These are phyloP conservation scores for Sicyos edulis DNA, from an alignment of 306 rosid genomes.

Conservation along the genomic window DNA sequence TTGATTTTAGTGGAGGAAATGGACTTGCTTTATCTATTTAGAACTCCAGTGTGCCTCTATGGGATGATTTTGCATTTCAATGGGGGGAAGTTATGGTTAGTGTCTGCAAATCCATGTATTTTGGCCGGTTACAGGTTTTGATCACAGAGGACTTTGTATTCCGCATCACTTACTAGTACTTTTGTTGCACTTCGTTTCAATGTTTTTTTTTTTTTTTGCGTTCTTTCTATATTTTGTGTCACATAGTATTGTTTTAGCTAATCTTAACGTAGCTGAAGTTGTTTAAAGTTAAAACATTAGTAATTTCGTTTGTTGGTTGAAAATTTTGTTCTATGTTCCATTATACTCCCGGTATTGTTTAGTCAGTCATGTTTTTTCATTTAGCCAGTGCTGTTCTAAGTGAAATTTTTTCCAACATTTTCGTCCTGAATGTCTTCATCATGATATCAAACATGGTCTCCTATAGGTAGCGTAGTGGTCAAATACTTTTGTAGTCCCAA, in stretches of 20 bases:
- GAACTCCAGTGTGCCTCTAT: too few species aligned
- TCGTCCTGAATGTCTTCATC: background rate
- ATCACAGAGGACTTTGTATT: background rate
- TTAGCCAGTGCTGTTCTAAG: too few species aligned
- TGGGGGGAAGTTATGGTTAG: background rate
- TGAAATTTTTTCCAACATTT: background rate
- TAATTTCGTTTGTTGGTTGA: background rate
- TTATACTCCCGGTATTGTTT: too few species aligned
- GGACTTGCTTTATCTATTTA: background rate
- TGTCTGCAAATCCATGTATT: background rate
- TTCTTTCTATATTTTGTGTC: background rate
- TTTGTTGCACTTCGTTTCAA: background rate
- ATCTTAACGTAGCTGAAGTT: background rate
- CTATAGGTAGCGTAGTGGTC: too few species aligned
- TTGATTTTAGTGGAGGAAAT: background rate
- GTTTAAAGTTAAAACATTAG: background rate
- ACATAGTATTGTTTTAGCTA: background rate
- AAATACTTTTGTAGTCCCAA: too few species aligned
- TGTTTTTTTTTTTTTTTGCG: background rate
- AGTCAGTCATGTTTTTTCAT: too few species aligned
- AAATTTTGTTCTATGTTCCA: background rate
- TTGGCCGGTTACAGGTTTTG: background rate
- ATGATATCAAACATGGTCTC: background rate
- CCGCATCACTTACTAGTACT: background rate
- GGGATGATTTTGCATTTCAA: too few species aligned